Percentiles rank a stretch among this genome's conserved stretches.
phyloP scores from a whole-genome alignment of 2,329 filamentous ascomycete genomes.

The Exophiala mesophila region DNA sequence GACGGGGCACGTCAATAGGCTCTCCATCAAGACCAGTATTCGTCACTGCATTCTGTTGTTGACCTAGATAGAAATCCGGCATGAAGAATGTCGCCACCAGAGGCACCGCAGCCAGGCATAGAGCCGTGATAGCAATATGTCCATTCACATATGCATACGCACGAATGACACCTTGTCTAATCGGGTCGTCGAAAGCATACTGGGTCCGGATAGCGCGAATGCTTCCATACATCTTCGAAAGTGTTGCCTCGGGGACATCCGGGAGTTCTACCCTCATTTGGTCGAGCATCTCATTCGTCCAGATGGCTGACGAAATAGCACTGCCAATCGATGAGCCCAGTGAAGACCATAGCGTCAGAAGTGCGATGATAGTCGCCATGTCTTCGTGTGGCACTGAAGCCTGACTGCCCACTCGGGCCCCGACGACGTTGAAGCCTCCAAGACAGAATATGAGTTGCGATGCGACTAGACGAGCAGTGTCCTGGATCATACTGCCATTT shows the following conservation, averaged over 20 bases:
- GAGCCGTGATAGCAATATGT: constrained; percentile 32
- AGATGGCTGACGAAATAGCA: constrained; percentile 59
- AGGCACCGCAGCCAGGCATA: constrained; percentile 32
- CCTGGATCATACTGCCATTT: constrained; percentile 31
- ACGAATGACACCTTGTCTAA: constrained; percentile 36
- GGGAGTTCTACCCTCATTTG: constrained; percentile 3
- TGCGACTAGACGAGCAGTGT: constrained; percentile 33
- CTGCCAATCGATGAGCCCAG: constrained; percentile 58
- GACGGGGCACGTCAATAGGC: constrained; percentile 9
- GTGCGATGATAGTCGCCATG: constrained; percentile 55
- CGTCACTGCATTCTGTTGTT: constrained; percentile 28
- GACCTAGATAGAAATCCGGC: constrained; percentile 35
- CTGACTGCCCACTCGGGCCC: constrained; percentile 57
- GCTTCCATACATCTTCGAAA: constrained; percentile 32
- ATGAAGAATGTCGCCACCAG: constrained; percentile 38
- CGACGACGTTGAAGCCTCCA: constrained; percentile 44
- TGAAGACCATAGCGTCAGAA: constrained; percentile 56
- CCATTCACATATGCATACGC: constrained; percentile 36
- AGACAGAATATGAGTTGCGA: constrained; percentile 34
- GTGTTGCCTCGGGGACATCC: background rate
- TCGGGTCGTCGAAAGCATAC: constrained; percentile 33
- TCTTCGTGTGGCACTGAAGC: constrained; percentile 56
- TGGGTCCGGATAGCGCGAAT: constrained; percentile 33
- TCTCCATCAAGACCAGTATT: constrained; percentile 27
- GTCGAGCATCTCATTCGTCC: constrained; percentile 42